Conservation (phyloP, 2,329 filamentous ascomycete genomes). For the Neonectria punicea region DNA sequence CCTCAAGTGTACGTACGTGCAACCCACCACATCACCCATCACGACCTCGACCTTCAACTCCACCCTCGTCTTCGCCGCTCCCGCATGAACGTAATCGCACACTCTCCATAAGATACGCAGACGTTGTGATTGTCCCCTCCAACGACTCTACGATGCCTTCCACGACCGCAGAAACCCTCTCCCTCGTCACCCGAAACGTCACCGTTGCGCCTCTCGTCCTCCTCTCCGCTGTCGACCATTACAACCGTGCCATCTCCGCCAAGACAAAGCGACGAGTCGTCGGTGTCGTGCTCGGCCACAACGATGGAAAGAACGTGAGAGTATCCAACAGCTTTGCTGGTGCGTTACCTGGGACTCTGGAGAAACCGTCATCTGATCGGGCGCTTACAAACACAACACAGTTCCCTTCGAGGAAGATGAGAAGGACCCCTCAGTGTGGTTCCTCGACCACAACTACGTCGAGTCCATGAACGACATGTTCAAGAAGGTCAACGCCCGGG, state of each 20-base stretch:
- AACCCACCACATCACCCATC: slow-evolving; percentile 33
- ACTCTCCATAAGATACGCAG: slow-evolving; percentile 30
- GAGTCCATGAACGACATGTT: slow-evolving; percentile 99
- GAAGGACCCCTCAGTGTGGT: slow-evolving; percentile 98
- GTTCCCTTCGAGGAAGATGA: slow-evolving; percentile 99
- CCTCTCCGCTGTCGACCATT: slow-evolving; percentile 97
- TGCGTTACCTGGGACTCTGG: slow-evolving; percentile 52
- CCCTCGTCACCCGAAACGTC: slow-evolving; percentile 92
- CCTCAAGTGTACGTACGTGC: slow-evolving; percentile 48
- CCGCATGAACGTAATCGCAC: slow-evolving; percentile 32
- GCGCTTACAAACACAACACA: slow-evolving; percentile 51
- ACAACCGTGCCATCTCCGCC: slow-evolving; percentile 90
- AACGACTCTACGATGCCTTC: slow-evolving; percentile 78
- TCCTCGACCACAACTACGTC: slow-evolving; percentile 98
- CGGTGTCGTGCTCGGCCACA: slow-evolving; percentile 93
- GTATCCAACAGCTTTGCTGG: slow-evolving; percentile 99
- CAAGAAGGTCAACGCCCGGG: slow-evolving; percentile 98
- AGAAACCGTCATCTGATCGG: slow-evolving; percentile 13
- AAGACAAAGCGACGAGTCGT: slow-evolving; percentile 89
- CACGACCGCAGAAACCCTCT: slow-evolving; percentile 96
- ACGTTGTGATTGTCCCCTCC: slow-evolving; percentile 25
- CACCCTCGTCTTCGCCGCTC: slow-evolving; percentile 28
- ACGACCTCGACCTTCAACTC: slow-evolving; percentile 13
- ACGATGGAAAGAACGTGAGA: slow-evolving; percentile 93
- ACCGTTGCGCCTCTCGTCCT: slow-evolving; percentile 98